phyloP scores from a whole-genome alignment of 2,329 filamentous ascomycete species.

The Colletotrichum coccodes region DNA sequence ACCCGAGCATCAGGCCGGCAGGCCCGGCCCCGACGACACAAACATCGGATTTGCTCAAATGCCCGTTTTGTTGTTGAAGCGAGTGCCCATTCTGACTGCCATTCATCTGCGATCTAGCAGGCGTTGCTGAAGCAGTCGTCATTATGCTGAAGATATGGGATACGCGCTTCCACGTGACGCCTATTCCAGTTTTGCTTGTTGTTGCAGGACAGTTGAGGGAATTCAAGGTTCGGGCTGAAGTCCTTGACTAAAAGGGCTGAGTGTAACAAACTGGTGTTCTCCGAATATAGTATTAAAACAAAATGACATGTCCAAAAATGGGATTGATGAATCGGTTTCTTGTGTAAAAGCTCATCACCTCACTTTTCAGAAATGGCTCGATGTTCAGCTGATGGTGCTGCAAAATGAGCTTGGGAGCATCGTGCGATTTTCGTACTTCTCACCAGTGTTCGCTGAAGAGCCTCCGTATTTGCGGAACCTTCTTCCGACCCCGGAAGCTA shows the following conservation, averaged over 20 bases:
- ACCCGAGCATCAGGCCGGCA: slow-evolving; percentile 29
- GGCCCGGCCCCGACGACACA: slow-evolving; percentile 26
- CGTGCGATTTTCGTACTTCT: neutral
- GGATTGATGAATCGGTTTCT: neutral
- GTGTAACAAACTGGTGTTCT: neutral
- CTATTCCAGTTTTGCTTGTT: neutral
- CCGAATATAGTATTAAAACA: neutral
- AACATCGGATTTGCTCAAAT: slow-evolving; percentile 1
- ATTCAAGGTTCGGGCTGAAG: neutral
- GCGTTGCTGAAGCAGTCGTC: slow-evolving; percentile 5
- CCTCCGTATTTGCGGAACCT: neutral
- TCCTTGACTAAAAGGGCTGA: neutral
- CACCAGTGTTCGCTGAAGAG: neutral
- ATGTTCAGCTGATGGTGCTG: slow-evolving; percentile 5
- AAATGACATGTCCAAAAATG: rapidly evolving
- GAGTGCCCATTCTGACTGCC: neutral
- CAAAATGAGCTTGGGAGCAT: neutral
- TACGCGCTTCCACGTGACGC: neutral
- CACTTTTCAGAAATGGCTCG: neutral
- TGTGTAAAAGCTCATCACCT: neutral
- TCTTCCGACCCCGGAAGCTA: neutral
- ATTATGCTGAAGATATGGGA: neutral
- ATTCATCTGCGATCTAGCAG: neutral
- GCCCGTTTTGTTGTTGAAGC: neutral
- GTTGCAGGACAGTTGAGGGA: neutral